These are phyloP conservation scores for Phytophthora agathidicida DNA, from an alignment of 352 stramenopile species.

Conservation along the genomic window DNA sequence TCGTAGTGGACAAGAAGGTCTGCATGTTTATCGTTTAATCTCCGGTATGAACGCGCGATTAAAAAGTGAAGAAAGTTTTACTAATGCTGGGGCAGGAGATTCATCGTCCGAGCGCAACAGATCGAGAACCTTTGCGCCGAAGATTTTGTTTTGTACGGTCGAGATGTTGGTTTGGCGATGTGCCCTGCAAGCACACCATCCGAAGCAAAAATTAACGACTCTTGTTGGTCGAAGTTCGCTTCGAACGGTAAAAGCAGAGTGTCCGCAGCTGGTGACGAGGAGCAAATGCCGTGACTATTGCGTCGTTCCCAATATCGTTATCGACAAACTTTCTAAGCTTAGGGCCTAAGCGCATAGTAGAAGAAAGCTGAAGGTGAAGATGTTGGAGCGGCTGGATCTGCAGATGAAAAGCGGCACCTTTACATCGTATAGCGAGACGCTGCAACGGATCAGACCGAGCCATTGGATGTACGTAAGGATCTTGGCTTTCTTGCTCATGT, in stretches of 20 bases:
- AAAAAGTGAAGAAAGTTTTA: constrained; percentile 6
- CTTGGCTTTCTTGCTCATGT: background rate
- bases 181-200: constrained; percentile 3
- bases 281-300: background rate
- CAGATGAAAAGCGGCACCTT: constrained; percentile 5
- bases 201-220: constrained; percentile 18
- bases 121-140: background rate
- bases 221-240: background rate
- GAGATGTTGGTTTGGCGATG: constrained; percentile 4
- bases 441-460: too few relatives aligned
- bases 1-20: constrained; percentile 6
- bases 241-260: constrained; percentile 17
- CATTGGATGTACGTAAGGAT: too few relatives aligned
- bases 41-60: constrained; percentile 1
- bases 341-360: too few relatives aligned
- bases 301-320: too few relatives aligned
- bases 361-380: constrained; percentile 1
- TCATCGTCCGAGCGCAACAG: too few relatives aligned
- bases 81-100: background rate
- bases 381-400: constrained; percentile 4
- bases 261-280: background rate
- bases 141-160: background rate
- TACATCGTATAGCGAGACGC: constrained; percentile 2
- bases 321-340: too few relatives aligned
- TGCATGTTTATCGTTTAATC: constrained; percentile 12